These are phyloP conservation scores for Collybia nuda DNA, from an alignment of 768 basidiomycete species.

Conservation along the genomic window DNA sequence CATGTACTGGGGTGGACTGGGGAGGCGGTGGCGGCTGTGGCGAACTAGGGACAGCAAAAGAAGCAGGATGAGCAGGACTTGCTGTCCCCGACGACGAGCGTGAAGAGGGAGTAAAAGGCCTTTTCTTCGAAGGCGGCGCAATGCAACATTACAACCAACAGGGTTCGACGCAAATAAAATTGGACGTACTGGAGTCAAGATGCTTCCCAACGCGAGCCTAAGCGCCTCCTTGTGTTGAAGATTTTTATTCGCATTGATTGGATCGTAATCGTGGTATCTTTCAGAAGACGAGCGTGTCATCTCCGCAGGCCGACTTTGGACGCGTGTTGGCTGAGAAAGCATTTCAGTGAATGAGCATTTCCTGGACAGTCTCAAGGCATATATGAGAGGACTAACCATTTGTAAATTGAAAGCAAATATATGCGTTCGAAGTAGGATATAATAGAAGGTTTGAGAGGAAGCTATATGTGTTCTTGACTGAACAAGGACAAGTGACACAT, in stretches of 20 bases:
- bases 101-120: slow-evolving; percentile 41
- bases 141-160: slow-evolving; percentile 7
- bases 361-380: too few species aligned
- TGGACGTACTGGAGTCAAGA: slow-evolving; percentile 54
- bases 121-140: slow-evolving; percentile 40
- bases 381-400: slow-evolving; percentile 4
- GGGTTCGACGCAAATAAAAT: not conserved
- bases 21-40: slow-evolving; percentile 25
- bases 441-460: too few species aligned
- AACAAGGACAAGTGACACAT: slow-evolving; percentile 10
- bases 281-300: slow-evolving; percentile 15
- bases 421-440: too few species aligned
- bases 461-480: slow-evolving; percentile 1
- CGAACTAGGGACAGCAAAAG: slow-evolving; percentile 22
- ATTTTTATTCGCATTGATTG: slow-evolving; percentile 25
- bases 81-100: slow-evolving; percentile 51
- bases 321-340: slow-evolving; percentile 30
- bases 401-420: not conserved
- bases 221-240: slow-evolving; percentile 48
- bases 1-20: slow-evolving; percentile 19
- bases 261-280: slow-evolving; percentile 23
- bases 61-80: slow-evolving; percentile 41
- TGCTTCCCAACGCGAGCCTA: slow-evolving; percentile 58
- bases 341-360: too few species aligned
- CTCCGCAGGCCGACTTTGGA: slow-evolving; percentile 32